Evolutionary conservation across 2,329 filamentous ascomycete species (phyloP).

Genomic region (Calonectria crousiana): DNA sequence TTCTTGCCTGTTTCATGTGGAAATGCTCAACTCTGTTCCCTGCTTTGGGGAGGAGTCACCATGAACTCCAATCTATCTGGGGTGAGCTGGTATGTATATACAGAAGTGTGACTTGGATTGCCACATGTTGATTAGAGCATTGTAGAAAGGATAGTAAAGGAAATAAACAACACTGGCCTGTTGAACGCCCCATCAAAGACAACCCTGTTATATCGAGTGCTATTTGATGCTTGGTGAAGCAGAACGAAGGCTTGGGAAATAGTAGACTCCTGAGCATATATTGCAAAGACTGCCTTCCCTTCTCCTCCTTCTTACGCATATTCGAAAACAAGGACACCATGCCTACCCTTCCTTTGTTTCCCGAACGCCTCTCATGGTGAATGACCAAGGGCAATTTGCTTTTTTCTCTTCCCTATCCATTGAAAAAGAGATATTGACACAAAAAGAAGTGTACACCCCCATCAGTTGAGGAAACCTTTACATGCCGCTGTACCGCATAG

Average conservation of each 20-base stretch:
- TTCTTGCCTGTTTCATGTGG: conserved; percentile 6
- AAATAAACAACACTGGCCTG: conserved; percentile 35
- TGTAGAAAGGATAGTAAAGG: conserved; percentile 16
- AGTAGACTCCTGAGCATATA: conserved; percentile 9
- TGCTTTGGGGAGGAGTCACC: conserved; percentile 4
- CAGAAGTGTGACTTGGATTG: conserved; percentile 8
- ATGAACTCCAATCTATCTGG: conserved; percentile 29
- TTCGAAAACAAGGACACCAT: conserved; percentile 20
- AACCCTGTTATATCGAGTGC: conserved; percentile 22
- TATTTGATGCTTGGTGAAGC: conserved; percentile 30
- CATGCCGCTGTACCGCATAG: conserved; percentile 95
- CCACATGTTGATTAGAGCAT: conserved; percentile 18
- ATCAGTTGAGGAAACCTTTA: conserved; percentile 98
- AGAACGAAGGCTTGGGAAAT: conserved; percentile 16
- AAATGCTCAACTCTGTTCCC: conserved; percentile 25
- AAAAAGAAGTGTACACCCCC: conserved; percentile 35
- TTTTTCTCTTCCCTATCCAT: conserved; percentile 27
- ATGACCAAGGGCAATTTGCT: conserved; percentile 34
- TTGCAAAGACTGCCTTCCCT: conserved; percentile 11
- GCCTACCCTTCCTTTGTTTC: conserved; percentile 15
- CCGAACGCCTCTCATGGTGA: conserved; percentile 38
- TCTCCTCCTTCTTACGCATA: conserved; percentile 15
- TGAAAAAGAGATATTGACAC: conserved; percentile 13
- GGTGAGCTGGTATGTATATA: conserved; percentile 24
- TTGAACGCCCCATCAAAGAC: conserved; percentile 42